Evolutionary conservation across 306 rosid species (phyloP), one percentile per base, ranked within the genome.

Genomic region (Hippophae rhamnoides): DNA sequence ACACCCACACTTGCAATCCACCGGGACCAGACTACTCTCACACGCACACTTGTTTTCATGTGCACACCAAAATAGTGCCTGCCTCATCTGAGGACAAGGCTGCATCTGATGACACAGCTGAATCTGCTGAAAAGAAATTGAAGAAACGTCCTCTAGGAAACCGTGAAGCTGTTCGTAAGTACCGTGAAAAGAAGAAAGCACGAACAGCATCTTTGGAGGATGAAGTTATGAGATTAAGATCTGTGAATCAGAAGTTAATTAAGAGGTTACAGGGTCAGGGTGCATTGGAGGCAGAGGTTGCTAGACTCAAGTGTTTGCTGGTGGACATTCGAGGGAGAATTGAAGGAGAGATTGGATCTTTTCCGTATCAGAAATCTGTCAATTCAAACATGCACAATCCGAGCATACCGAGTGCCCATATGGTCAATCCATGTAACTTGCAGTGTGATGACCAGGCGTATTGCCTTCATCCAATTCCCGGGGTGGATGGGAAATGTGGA

Each of bases 1-100:
- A 93, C 72, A 81, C 96, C 47, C 99, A 93, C 82, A 93, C 96
- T 50, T 93, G 99, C 79, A 93, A 93, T 73, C 97, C 99, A 26
- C 95, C 97, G 0, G 99, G 99, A 7, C 99, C 99, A 18, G 99
- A 93, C 68, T 62, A 64, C 55, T 76, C 97, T 0, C 99, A 93
- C 60, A 86, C 95, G 13, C 99, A 93, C 71, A 93, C 99, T 9
- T 93, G 99, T 68, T 84, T 86, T 67, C 99, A 93, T 56, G 95
- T 84, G 9, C 99, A 93, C 67, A 88, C 99, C 42, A 82, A 92
- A 52, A 84, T 93, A 55, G 82, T 89, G 48, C 84, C 97, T 8
- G 77, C 90, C 0, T 26, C 81, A 6, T 44, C 59, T 7, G 99
- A 92, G 9, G 95, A 84, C 60, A 84, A 77, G 74, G 78, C 56